Evolutionary conservation across 2,329 filamentous ascomycete species (phyloP).

Genomic region (Dactylellina drechsleri): DNA sequence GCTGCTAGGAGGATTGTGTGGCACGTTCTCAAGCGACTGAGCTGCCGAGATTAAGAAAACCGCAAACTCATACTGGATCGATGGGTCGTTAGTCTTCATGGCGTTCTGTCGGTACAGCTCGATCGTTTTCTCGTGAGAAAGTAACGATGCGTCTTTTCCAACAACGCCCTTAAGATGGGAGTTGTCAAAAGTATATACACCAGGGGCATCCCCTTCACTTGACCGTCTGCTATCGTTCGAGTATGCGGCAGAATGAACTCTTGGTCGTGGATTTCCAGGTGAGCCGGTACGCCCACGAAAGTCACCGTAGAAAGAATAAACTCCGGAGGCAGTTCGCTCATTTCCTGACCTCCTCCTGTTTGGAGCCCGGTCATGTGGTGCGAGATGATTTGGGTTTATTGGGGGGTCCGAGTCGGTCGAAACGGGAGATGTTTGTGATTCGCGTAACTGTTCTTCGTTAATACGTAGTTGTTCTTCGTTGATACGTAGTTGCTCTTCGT

Average conservation of each 20-base stretch:
- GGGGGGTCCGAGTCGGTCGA: conserved; percentile 68
- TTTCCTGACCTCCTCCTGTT: conserved; percentile 45
- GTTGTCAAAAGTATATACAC: conserved; percentile 75
- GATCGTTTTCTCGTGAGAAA: conserved; percentile 91
- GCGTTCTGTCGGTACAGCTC: conserved; percentile 98
- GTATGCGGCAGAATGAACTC: conserved; percentile 56
- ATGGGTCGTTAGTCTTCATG: conserved; percentile 92
- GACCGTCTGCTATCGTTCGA: conserved; percentile 64
- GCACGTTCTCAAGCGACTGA: conserved; percentile 63
- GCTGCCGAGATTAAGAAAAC: conserved; percentile 92
- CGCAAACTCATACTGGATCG: conserved; percentile 95
- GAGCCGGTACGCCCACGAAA: conserved; percentile 51
- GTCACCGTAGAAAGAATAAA: conserved; percentile 53
- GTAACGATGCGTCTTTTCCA: conserved; percentile 87
- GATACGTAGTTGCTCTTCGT: conserved; percentile 51
- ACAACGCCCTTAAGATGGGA: conserved; percentile 79
- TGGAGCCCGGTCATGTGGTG: conserved; percentile 46
- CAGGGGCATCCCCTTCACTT: conserved; percentile 72
- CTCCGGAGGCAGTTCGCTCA: conserved; percentile 21
- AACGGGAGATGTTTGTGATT: conserved; percentile 64
- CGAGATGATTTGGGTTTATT: conserved; percentile 54
- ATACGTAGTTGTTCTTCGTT: conserved; percentile 49
- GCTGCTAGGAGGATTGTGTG: conserved; percentile 33
- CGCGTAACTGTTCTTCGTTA: conserved; percentile 49
- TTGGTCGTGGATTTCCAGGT: conserved; percentile 46